A percentile compares a stretch with the other conserved stretches of the same genome.
phyloP scores from a whole-genome alignment of 768 basidiomycete genomes.

The Trametes maxima region DNA sequence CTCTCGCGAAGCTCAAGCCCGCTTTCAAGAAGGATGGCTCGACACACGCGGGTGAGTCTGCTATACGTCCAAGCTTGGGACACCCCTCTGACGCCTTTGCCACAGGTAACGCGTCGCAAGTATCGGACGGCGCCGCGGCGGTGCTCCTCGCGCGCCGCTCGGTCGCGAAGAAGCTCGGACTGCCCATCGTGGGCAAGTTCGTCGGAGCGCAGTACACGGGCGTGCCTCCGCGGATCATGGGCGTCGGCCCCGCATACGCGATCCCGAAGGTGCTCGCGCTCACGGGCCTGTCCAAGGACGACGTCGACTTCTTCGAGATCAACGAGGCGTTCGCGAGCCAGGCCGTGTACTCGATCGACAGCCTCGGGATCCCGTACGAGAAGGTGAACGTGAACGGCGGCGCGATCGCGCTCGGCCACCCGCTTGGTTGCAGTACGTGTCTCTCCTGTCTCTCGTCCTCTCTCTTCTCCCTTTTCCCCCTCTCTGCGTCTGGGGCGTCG shows the following conservation, averaged over 20 bases:
- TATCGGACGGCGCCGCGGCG: slow-evolving; percentile 92
- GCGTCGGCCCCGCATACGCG: slow-evolving; percentile 88
- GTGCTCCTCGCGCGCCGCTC: slow-evolving; percentile 82
- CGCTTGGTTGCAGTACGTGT: slow-evolving; percentile 78
- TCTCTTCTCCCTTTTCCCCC: slow-evolving; percentile 40
- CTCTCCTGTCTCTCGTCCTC: not conserved
- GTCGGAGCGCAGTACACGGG: slow-evolving; percentile 70
- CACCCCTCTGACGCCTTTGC: not conserved
- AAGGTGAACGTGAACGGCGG: slow-evolving; percentile 90
- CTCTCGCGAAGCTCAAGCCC: slow-evolving; percentile 80
- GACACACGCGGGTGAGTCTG: slow-evolving; percentile 68
- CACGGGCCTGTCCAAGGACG: slow-evolving; percentile 62
- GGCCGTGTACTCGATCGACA: slow-evolving; percentile 72
- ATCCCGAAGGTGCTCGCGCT: slow-evolving; percentile 75
- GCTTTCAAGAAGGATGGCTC: slow-evolving; percentile 75
- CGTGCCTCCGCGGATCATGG: slow-evolving; percentile 88
- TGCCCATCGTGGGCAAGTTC: slow-evolving; percentile 89
- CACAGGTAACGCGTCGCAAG: slow-evolving; percentile 79
- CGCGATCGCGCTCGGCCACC: slow-evolving; percentile 88
- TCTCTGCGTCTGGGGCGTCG: slow-evolving; percentile 49
- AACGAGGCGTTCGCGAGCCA: slow-evolving; percentile 91
- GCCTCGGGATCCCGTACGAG: slow-evolving; percentile 66
- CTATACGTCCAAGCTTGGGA: slow-evolving; percentile 37
- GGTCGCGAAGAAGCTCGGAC: slow-evolving; percentile 76
- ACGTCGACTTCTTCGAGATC: slow-evolving; percentile 91